Percentiles rank a stretch among this genome's conserved stretches.
phyloP scores from a whole-genome alignment of 129 eudicot species.

The Lactuca sativa region DNA sequence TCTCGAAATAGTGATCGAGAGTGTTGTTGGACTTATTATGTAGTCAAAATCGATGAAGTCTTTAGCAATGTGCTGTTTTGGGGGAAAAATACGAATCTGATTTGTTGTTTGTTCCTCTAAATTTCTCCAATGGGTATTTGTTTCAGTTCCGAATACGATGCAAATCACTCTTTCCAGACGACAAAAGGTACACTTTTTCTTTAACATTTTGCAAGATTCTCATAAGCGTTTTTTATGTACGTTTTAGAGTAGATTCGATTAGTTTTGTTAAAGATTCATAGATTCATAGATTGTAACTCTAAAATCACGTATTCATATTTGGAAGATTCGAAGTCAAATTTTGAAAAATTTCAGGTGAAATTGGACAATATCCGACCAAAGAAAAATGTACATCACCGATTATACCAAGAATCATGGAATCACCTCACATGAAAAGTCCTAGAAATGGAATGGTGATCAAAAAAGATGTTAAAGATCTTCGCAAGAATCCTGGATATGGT shows the following conservation, averaged over 20 bases:
- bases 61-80: slow-evolving; percentile 12
- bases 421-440: slow-evolving; percentile 30
- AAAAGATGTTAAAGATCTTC: slow-evolving; percentile 71
- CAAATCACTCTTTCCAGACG: slow-evolving; percentile 27
- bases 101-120: slow-evolving; percentile 7
- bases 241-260: slow-evolving; percentile 20
- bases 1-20: not conserved
- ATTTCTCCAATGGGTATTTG: slow-evolving; percentile 57
- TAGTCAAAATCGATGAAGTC: not conserved
- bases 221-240: slow-evolving; percentile 3
- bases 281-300: slow-evolving; percentile 11
- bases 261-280: slow-evolving; percentile 6
- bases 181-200: slow-evolving; percentile 24
- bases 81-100: slow-evolving; percentile 40
- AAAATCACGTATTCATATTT: not conserved
- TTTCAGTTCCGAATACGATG: slow-evolving; percentile 52
- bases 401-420: slow-evolving; percentile 26
- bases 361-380: slow-evolving; percentile 26
- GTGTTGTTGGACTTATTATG: not conserved
- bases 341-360: slow-evolving; percentile 33
- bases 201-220: slow-evolving; percentile 7
- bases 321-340: slow-evolving; percentile 5
- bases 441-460: slow-evolving; percentile 51
- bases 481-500: slow-evolving; percentile 63
- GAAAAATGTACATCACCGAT: slow-evolving; percentile 26